phyloP scores from a whole-genome alignment of 257 asterid species.

The Ocimum tenuiflorum region DNA sequence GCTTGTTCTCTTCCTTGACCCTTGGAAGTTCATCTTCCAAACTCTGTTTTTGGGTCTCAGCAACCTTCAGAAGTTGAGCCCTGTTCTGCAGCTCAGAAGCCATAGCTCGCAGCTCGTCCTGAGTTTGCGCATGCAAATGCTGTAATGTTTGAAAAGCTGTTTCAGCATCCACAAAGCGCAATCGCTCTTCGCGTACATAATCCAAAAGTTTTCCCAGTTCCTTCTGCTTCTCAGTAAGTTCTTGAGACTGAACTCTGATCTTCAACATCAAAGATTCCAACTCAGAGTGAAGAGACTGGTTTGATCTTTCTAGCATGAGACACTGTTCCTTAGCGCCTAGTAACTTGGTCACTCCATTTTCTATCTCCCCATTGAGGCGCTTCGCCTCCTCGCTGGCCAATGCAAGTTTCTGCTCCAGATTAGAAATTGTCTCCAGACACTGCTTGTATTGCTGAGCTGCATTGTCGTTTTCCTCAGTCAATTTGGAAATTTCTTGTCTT shows the following conservation, averaged over 20 bases:
- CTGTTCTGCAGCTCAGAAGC: conserved; percentile 66
- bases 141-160: conserved; percentile 91
- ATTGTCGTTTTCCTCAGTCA: conserved; percentile 65
- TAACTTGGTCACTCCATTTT: conserved; percentile 50
- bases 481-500: conserved; percentile 45
- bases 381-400: conserved; percentile 56
- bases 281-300: conserved; percentile 72
- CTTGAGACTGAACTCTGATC: conserved; percentile 68
- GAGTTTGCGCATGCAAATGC: conserved; percentile 83
- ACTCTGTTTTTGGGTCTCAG: conserved; percentile 50
- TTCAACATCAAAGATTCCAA: conserved; percentile 67
- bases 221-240: conserved; percentile 83
- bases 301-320: conserved; percentile 55
- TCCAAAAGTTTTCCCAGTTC: conserved; percentile 80
- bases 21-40: conserved; percentile 60
- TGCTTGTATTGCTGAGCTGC: conserved; percentile 49
- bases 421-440: conserved; percentile 57
- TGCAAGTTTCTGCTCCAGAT: conserved; percentile 50
- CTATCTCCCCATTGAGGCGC: conserved; percentile 58
- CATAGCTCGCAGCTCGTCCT: conserved; percentile 72
- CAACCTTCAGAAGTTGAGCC: conserved; percentile 46
- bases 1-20: conserved; percentile 63
- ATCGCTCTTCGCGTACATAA: conserved; percentile 78
- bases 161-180: conserved; percentile 92
- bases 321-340: conserved; percentile 76